These are phyloP conservation scores for Monilinia aucupariae DNA, from an alignment of 2,329 filamentous ascomycete species.

Conservation along the genomic window DNA sequence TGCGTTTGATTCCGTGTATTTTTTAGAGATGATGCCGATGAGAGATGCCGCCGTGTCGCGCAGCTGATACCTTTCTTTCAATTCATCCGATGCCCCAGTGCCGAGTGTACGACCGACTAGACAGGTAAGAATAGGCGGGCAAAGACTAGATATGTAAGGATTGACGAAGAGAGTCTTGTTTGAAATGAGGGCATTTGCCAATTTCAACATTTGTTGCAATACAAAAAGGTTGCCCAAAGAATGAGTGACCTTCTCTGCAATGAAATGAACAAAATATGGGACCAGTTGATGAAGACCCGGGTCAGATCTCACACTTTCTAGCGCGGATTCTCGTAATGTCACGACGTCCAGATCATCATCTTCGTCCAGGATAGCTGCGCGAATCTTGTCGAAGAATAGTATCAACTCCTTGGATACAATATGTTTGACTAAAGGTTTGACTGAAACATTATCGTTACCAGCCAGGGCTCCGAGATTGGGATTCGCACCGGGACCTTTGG, in stretches of 20 bases:
- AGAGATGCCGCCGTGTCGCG: slow-evolving; percentile 80
- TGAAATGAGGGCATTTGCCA: slow-evolving; percentile 75
- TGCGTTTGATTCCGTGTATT: slow-evolving; percentile 75
- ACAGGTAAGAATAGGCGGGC: slow-evolving; percentile 86
- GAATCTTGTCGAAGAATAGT: slow-evolving; percentile 95
- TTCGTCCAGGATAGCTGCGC: slow-evolving; percentile 80
- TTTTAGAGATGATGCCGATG: slow-evolving; percentile 70
- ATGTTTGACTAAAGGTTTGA: slow-evolving; percentile 92
- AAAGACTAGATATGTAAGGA: slow-evolving; percentile 58
- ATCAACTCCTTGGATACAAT: slow-evolving; percentile 93
- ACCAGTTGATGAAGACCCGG: slow-evolving; percentile 92
- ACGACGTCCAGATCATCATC: slow-evolving; percentile 71
- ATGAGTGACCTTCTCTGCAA: slow-evolving; percentile 93
- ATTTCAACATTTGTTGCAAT: slow-evolving; percentile 85
- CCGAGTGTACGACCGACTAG: slow-evolving; percentile 69
- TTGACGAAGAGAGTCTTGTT: slow-evolving; percentile 74
- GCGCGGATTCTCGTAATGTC: slow-evolving; percentile 71
- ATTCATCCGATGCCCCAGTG: slow-evolving; percentile 46
- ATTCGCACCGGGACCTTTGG: slow-evolving; percentile 86
- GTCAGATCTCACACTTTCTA: slow-evolving; percentile 80
- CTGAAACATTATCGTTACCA: slow-evolving; percentile 74
- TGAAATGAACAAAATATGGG: slow-evolving; percentile 94
- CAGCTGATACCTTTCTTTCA: slow-evolving; percentile 67
- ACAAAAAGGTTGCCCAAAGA: slow-evolving; percentile 85
- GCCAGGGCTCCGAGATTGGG: slow-evolving; percentile 76